A percentile compares a stretch with the other conserved stretches of the same genome.
Evolutionary conservation across 164 flowering plant species (phyloP).

Genomic region (Stephania cephalantha): DNA sequence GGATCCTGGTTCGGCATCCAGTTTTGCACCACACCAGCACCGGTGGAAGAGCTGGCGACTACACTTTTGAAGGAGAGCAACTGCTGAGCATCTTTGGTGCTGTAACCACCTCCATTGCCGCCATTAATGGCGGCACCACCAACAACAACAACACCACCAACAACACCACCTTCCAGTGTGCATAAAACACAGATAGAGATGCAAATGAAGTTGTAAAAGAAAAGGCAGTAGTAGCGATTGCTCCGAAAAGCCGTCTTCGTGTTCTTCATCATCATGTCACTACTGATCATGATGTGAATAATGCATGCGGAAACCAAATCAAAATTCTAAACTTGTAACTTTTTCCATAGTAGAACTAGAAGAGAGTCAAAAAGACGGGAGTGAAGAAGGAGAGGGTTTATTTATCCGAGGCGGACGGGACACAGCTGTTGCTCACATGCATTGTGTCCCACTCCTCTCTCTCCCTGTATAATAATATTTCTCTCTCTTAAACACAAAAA

Average conservation of each 20-base stretch:
- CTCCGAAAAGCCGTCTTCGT: not conserved
- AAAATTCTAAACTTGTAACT: not conserved
- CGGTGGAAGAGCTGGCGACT: slow-evolving; percentile 11
- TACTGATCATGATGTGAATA: too few species aligned
- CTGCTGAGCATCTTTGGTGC: slow-evolving; percentile 24
- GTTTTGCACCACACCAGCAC: slow-evolving; percentile 31
- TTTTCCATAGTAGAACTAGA: not conserved
- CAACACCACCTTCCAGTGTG: not conserved
- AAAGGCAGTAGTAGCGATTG: not conserved
- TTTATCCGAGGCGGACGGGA: slow-evolving; percentile 38
- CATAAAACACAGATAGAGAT: not conserved
- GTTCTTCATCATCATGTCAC: too few species aligned
- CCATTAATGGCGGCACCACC: slow-evolving; percentile 12
- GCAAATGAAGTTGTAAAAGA: not conserved
- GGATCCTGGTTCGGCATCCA: slow-evolving; percentile 44
- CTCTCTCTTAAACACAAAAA: not conserved
- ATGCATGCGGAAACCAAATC: too few species aligned
- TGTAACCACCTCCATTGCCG: not conserved
- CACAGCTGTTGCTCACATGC: slow-evolving; percentile 84
- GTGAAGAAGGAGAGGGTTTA: slow-evolving; percentile 38
- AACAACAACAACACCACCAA: not conserved
- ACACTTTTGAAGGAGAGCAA: slow-evolving; percentile 51
- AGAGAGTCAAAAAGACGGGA: slow-evolving; percentile 31
- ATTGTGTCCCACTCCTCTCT: slow-evolving; percentile 38
- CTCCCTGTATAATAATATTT: not conserved